Base-by-base conservation (phyloP, 768 basidiomycete genomes). In the Gymnopilus junonius region DNA sequence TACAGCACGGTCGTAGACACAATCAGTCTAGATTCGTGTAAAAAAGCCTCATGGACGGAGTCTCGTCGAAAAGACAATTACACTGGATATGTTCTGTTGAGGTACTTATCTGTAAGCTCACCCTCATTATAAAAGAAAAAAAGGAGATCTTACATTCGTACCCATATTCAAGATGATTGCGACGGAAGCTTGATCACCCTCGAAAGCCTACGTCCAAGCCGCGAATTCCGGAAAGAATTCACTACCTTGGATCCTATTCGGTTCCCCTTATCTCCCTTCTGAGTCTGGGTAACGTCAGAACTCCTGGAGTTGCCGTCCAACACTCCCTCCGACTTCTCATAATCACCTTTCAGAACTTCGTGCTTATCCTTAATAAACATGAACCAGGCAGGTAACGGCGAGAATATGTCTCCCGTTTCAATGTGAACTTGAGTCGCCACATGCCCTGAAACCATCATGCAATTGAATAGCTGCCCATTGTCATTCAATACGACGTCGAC, bases 391-490 rank as follows among this genome's bases (percentile, higher is more conserved):
- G 70, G 57, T 11, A 68, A 40, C 10, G 71, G 69, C 2, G 55
- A 34, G 21, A 72, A 43, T 8, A 62, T 67, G 48, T 74, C 70
- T 20, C 58, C 54, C 43, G 53, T 35, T 20, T 54, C 46, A 0
- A 56, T 66, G 3, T 58, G 55, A 6, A 69, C 50, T 8, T 48
- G 40, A 12, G 39, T 66, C 1, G 62, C 72, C 45, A 73, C 17
- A 31, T 67, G 65, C 4, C 72, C 73, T 8, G 72, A 69, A 15
- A 67, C 62, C 69, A 73, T 71, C 50, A 66, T 56, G 31, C 65
- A 69, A 3, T 67, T 61, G 32, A 65, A 57, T 10, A 37, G 8
- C n/a, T 65, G 60, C 11, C 69, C 70, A 46, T 70, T 69, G 35
- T 73, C 71, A 20, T 69, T 62, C 12, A 72, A 46, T 20, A 48